Base-by-base conservation (phyloP, 2,329 filamentous ascomycete species). In the Fusarium pilosicola region DNA sequence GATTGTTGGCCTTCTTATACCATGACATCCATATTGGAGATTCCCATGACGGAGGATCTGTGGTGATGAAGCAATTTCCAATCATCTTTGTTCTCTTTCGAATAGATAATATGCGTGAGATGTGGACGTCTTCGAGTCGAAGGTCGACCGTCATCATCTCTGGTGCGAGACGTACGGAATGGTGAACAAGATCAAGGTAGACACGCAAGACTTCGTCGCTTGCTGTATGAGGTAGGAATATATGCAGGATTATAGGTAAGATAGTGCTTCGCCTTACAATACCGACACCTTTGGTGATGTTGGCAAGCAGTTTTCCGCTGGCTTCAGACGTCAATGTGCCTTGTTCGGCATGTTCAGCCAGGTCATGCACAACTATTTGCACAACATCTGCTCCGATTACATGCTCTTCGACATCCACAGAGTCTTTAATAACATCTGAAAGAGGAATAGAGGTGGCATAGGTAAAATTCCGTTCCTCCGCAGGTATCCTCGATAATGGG, bases 371-470 rank as follows among this genome's bases (percentile, higher is more conserved):
- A 20, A 88, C 84, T 8, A 93, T 82, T 76, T 93, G 90, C 38
- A 93, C 88, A 11, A 90, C 91, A 79, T 94, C 92, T 7, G 87
- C 88, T 8, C 90, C 91, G n/a, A 87, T 87, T 67, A 92, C 91
- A 26, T 92, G 81, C 32, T 90, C 88, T 73, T 92, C 90, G 17
- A 93, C 86, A 65, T 93, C 88, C 26, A 91, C 76, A 4, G 86
- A 81, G 17, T 84, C 83, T 3, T 85, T 80, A 3, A 91, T 76
- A 6, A 94, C 80, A 22, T 87, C 86, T 0, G 88, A 88, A 5
- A 93, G 80, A 6, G 88, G 86, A 3, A 94, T 84, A 7, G 89
- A 89, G 1, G 93, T 84, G 10, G 92, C 91, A 76, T 92, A 92
- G 0, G 93, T 94, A 74, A 91, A 93, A 17, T 84, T 85, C 14